A percentile compares a stretch with the other conserved stretches of the same genome.
phyloP scores from a whole-genome alignment of 169 alveolate species.

The Plasmodium sp. region DNA sequence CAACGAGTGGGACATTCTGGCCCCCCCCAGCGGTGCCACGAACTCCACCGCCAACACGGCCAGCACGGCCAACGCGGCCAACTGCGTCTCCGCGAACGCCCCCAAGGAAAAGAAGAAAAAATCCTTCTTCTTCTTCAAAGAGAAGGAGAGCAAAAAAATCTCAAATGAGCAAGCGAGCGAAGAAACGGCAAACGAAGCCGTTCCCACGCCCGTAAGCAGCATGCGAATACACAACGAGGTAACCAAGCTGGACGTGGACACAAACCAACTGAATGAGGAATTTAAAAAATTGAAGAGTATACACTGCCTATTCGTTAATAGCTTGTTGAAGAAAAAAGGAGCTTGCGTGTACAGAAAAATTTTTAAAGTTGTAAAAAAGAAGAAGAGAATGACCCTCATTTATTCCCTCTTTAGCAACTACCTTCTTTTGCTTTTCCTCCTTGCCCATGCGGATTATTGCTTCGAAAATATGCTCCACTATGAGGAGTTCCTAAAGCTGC shows the following conservation, averaged over 20 bases:
- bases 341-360: slow-evolving; percentile 43
- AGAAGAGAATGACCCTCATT: slow-evolving; percentile 27
- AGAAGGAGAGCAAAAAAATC: slow-evolving; percentile 9
- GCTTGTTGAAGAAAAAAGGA: slow-evolving; percentile 44
- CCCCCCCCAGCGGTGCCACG: background rate
- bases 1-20: slow-evolving; percentile 19
- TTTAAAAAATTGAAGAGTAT: slow-evolving; percentile 11
- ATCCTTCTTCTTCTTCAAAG: slow-evolving; percentile 21
- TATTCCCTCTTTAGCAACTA: slow-evolving; percentile 47
- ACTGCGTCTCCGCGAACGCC: background rate
- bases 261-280: slow-evolving; percentile 1
- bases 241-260: slow-evolving; percentile 8
- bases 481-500: slow-evolving; percentile 62
- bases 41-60: background rate
- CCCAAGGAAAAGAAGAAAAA: slow-evolving; percentile 21
- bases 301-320: slow-evolving; percentile 16
- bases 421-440: slow-evolving; percentile 21
- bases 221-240: slow-evolving; percentile 13
- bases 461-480: slow-evolving; percentile 47
- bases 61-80: background rate
- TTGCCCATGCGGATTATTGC: slow-evolving; percentile 46
- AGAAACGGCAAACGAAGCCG: background rate
- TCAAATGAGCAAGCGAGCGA: background rate
- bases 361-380: slow-evolving; percentile 40
- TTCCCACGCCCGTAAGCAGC: background rate